Evolutionary conservation across 164 flowering plant genomes (phyloP).

Genomic region (Vitis rotundifolia): DNA sequence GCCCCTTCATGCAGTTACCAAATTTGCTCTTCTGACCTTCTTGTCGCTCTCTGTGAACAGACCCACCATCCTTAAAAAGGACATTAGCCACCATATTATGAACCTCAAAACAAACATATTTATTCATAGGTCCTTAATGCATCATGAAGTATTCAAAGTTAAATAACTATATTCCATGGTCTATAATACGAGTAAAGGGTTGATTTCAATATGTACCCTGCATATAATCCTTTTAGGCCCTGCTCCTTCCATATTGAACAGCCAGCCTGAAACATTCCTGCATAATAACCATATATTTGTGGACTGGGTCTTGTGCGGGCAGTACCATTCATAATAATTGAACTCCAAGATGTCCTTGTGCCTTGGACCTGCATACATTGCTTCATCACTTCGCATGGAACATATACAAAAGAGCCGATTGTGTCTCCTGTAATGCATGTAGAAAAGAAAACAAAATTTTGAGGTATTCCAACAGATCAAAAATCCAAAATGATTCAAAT

Average conservation of each 20-base stretch:
- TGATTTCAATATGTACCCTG: conserved; percentile 57
- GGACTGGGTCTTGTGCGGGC: conserved; percentile 37
- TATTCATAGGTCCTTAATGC: too few species aligned
- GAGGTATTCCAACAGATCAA: background rate
- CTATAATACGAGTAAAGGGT: background rate
- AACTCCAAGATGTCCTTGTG: conserved; percentile 64
- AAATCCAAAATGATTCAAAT: background rate
- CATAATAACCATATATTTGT: conserved; percentile 68
- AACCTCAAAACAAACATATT: too few species aligned
- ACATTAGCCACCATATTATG: too few species aligned
- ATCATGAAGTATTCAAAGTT: background rate
- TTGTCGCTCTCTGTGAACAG: too few species aligned
- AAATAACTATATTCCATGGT: background rate
- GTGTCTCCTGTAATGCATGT: conserved; percentile 73
- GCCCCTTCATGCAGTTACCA: too few species aligned
- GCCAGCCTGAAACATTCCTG: conserved; percentile 89
- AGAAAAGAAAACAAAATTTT: conserved; percentile 4
- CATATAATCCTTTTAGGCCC: conserved; percentile 76
- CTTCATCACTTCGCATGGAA: conserved; percentile 96
- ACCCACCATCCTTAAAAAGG: too few species aligned
- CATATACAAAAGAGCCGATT: conserved; percentile 87
- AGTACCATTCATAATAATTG: conserved; percentile 35
- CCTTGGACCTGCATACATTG: conserved; percentile 99
- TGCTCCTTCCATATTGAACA: conserved; percentile 79
- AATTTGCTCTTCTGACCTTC: too few species aligned